Conservation (phyloP, 495 filamentous ascomycete species). For the Jackrogersella multiformis region DNA sequence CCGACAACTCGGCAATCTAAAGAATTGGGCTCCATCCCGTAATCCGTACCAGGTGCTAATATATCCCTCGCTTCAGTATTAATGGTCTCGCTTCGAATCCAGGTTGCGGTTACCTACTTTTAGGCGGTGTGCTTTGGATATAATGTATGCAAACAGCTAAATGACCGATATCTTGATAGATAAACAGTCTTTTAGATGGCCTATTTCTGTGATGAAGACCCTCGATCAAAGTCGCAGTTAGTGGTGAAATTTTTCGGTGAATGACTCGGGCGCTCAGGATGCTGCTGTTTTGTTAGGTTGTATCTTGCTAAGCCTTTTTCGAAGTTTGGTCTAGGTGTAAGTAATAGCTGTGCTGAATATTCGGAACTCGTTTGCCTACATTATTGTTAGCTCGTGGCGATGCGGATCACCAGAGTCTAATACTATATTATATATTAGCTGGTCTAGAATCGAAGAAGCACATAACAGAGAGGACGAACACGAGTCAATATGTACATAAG, state of each 20-base stretch:
- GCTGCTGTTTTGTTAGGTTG: not conserved
- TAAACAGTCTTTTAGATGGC: constrained; percentile 11
- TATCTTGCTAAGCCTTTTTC: not conserved
- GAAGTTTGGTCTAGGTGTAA: not conserved
- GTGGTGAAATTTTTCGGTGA: too few relatives aligned
- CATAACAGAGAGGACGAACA: not conserved
- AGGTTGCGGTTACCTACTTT: not conserved
- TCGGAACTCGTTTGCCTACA: not conserved
- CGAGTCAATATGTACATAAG: constrained; percentile 18
- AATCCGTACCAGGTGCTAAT: not conserved
- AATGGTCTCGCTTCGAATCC: too few relatives aligned
- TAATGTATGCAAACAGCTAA: not conserved
- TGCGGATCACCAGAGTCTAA: constrained; percentile 1
- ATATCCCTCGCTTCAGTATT: constrained; percentile 20
- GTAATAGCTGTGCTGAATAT: not conserved
- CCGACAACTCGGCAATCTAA: constrained; percentile 38
- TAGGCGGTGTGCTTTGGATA: constrained; percentile 23
- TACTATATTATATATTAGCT: too few relatives aligned
- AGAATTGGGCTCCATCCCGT: not conserved
- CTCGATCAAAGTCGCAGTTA: too few relatives aligned
- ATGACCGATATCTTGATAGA: constrained; percentile 13
- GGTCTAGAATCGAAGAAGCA: constrained; percentile 12
- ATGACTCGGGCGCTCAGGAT: too few relatives aligned
- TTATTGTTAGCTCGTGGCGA: not conserved
- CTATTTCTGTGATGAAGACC: too few relatives aligned